These are phyloP conservation scores for Kandelia obovata DNA, from an alignment of 345 rosid genomes.

Conservation along the genomic window DNA sequence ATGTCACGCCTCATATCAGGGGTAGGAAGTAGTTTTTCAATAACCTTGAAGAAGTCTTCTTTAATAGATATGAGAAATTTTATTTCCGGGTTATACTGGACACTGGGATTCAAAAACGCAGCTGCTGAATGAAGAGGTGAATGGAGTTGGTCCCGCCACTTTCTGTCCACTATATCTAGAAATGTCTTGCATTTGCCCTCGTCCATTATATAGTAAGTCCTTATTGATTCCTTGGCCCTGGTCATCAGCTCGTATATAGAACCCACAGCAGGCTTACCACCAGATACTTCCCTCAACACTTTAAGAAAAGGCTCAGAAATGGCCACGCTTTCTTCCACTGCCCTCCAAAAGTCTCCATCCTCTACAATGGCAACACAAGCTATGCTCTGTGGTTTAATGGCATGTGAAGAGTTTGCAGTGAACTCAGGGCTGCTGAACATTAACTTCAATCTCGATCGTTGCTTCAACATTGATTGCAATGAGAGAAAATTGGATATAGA, in stretches of 20 bases:
- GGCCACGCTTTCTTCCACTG: slow-evolving; percentile 80
- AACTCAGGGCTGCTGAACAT: slow-evolving; percentile 75
- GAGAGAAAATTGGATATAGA: slow-evolving; percentile 67
- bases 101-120: slow-evolving; percentile 75
- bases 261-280: slow-evolving; percentile 73
- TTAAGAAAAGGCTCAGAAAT: slow-evolving; percentile 79
- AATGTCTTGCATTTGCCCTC: slow-evolving; percentile 77
- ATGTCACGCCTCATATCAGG: slow-evolving; percentile 84
- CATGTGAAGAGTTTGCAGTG: slow-evolving; percentile 44
- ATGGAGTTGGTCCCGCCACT: slow-evolving; percentile 78
- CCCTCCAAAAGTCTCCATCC: slow-evolving; percentile 78
- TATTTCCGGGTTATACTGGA: slow-evolving; percentile 77
- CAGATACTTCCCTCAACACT: slow-evolving; percentile 79
- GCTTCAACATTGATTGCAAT: slow-evolving; percentile 71
- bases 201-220: slow-evolving; percentile 86
- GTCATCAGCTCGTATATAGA: slow-evolving; percentile 82
- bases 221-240: slow-evolving; percentile 73
- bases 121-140: slow-evolving; percentile 86
- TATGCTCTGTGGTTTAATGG: slow-evolving; percentile 60
- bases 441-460: slow-evolving; percentile 58
- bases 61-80: slow-evolving; percentile 67
- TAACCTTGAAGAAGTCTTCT: slow-evolving; percentile 74
- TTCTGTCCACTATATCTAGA: slow-evolving; percentile 68
- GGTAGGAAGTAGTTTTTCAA: slow-evolving; percentile 82
- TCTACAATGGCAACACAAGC: slow-evolving; percentile 53